phyloP scores from a whole-genome alignment of 116 monocot genomes.

The Iris pallida region DNA sequence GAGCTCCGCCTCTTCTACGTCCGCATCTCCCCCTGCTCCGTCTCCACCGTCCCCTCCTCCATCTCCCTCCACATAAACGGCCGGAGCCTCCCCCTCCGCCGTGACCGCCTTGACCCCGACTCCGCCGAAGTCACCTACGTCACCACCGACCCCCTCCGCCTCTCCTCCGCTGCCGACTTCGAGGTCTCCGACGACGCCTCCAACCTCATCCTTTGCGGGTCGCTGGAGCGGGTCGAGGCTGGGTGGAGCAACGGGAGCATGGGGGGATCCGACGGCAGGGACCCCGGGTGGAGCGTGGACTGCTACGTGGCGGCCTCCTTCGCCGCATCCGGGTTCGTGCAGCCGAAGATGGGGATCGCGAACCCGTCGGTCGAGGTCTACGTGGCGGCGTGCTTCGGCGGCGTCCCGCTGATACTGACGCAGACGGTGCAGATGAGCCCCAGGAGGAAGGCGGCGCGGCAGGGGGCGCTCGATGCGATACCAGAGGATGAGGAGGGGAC shows the following conservation, averaged over 20 bases:
- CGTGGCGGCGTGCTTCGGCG: slow-evolving; percentile 68
- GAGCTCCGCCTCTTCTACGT: slow-evolving; percentile 58
- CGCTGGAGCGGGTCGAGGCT: slow-evolving; percentile 64
- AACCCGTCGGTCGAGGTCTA: slow-evolving; percentile 64
- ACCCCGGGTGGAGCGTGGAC: slow-evolving; percentile 58
- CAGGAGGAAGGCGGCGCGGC: slow-evolving; percentile 29
- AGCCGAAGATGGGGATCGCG: slow-evolving; percentile 27
- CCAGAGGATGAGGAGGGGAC: slow-evolving; percentile 55
- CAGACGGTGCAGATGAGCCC: slow-evolving; percentile 58
- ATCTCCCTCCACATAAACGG: slow-evolving; percentile 13
- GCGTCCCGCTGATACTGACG: slow-evolving; percentile 62
- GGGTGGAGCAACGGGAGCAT: slow-evolving; percentile 47
- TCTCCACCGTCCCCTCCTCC: slow-evolving; percentile 29
- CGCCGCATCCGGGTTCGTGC: slow-evolving; percentile 29
- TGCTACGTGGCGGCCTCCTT: slow-evolving; percentile 53
- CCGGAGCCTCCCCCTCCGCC: slow-evolving; percentile 42
- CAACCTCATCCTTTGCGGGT: slow-evolving; percentile 61
- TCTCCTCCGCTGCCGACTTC: slow-evolving; percentile 64
- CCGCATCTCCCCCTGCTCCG: slow-evolving; percentile 24
- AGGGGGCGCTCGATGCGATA: slow-evolving; percentile 49
- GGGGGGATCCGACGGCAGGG: slow-evolving; percentile 15
- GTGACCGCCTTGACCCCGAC: slow-evolving; percentile 49
- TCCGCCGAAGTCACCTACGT: slow-evolving; percentile 78
- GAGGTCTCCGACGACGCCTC: slow-evolving; percentile 61
- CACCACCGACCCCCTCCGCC: slow-evolving; percentile 58